Evolutionary conservation across 2,329 filamentous ascomycete genomes (phyloP).

Genomic region (Elsinoe australis): DNA sequence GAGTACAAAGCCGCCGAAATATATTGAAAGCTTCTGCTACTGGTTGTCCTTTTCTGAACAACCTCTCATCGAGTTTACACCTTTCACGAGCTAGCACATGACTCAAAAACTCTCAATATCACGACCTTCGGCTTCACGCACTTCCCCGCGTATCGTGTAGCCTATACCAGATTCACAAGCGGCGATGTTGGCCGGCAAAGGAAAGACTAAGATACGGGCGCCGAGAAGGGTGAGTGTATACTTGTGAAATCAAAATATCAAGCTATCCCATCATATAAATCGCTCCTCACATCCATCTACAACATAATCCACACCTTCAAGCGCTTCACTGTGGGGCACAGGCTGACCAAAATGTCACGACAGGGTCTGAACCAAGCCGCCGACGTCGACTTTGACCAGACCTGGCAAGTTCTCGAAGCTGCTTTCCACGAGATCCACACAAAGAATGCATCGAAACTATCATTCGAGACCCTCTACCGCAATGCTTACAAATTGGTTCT

Average conservation of each 20-base stretch:
- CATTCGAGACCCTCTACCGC: slow-evolving; percentile 92
- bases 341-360: slow-evolving; percentile 5
- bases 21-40: too few relatives aligned
- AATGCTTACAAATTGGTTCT: slow-evolving; percentile 90
- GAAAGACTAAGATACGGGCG: slow-evolving; percentile 57
- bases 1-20: background rate
- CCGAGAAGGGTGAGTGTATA: slow-evolving; percentile 54
- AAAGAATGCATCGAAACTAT: slow-evolving; percentile 80
- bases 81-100: background rate
- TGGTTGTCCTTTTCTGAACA: too few relatives aligned
- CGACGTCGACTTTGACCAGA: slow-evolving; percentile 71
- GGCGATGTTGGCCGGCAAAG: slow-evolving; percentile 46
- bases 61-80: too few relatives aligned
- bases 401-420: slow-evolving; percentile 68
- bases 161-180: slow-evolving; percentile 20
- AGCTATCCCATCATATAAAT: background rate
- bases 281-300: background rate
- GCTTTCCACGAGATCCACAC: slow-evolving; percentile 84
- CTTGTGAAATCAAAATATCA: background rate
- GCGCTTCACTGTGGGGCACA: slow-evolving; percentile 2
- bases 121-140: slow-evolving; percentile 11
- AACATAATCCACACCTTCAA: background rate
- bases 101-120: slow-evolving; percentile 16
- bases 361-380: slow-evolving; percentile 53
- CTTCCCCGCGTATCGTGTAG: slow-evolving; percentile 6